Percentiles rank a stretch among this genome's conserved stretches.
These are phyloP conservation scores for Ananas comosus DNA, from an alignment of 176 grass and related monocot genomes.

Conservation along the genomic window DNA sequence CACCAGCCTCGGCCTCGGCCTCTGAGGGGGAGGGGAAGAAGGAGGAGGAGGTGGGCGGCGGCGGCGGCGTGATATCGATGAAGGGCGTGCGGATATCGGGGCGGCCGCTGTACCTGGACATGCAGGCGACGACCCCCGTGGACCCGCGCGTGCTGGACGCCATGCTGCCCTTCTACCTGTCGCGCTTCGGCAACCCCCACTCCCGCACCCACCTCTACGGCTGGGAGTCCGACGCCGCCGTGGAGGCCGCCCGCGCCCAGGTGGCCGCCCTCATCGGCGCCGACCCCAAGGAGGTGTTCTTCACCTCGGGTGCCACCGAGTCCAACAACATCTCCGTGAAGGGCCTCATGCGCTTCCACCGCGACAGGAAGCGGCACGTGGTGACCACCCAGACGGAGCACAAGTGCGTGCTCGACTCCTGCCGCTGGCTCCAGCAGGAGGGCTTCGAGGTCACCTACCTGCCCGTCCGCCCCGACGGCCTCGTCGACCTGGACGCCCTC, in stretches of 20 bases:
- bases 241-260: slow-evolving; percentile 13
- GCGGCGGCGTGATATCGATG: neutral
- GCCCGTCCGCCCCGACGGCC: slow-evolving; percentile 2
- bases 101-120: slow-evolving; percentile 16
- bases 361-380: neutral
- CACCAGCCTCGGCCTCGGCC: neutral
- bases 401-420: slow-evolving; percentile 18
- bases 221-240: slow-evolving; percentile 6
- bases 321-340: slow-evolving; percentile 19
- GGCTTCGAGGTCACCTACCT: slow-evolving; percentile 16
- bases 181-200: slow-evolving; percentile 12
- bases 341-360: slow-evolving; percentile 12
- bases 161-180: slow-evolving; percentile 10
- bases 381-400: slow-evolving; percentile 20
- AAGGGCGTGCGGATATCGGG: neutral
- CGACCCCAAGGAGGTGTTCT: slow-evolving; percentile 12
- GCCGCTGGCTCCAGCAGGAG: slow-evolving; percentile 7
- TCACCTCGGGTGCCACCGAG: slow-evolving; percentile 24
- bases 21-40: neutral
- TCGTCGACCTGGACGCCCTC: slow-evolving; percentile 6
- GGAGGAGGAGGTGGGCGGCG: neutral
- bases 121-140: slow-evolving; percentile 18
- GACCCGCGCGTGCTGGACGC: slow-evolving; percentile 9
- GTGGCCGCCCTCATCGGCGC: neutral
- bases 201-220: slow-evolving; percentile 16